A percentile compares a stretch with the other conserved stretches of the same genome.
These are phyloP conservation scores for Herpetomonas tarakana DNA, from an alignment of 208 protist genomes.

Conservation along the genomic window DNA sequence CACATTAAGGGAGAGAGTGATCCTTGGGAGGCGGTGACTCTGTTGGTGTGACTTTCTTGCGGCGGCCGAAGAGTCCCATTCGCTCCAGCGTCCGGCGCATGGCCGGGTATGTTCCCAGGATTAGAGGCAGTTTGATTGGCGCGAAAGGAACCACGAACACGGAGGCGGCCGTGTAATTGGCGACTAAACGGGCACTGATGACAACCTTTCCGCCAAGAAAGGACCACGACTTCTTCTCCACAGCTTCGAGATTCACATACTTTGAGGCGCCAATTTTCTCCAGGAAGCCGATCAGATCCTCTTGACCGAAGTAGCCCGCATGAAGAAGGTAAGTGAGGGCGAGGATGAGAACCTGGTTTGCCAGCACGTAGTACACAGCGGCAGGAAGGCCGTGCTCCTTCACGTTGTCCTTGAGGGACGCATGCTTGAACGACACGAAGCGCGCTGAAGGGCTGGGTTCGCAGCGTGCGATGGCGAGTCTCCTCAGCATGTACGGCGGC, in stretches of 20 bases:
- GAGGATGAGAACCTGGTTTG: constrained; percentile 49
- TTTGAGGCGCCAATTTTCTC: constrained; percentile 30
- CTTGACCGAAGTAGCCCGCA: constrained; percentile 49
- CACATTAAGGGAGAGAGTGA: too few species aligned
- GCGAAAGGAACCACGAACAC: constrained; percentile 51
- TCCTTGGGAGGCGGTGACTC: too few species aligned
- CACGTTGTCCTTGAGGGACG: constrained; percentile 24
- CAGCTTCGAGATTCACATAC: constrained; percentile 31
- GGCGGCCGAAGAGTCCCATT: too few species aligned
- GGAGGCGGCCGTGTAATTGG: constrained; percentile 55
- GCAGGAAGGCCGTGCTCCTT: constrained; percentile 32
- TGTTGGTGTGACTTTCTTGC: too few species aligned
- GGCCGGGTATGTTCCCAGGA: constrained; percentile 38
- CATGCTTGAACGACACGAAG: constrained; percentile 5
- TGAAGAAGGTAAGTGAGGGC: constrained; percentile 48
- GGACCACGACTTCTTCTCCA: constrained; percentile 42
- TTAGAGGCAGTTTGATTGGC: constrained; percentile 45
- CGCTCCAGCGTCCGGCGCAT: constrained; percentile 8
- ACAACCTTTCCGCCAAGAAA: constrained; percentile 31
- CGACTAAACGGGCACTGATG: constrained; percentile 40
- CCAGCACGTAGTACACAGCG: constrained; percentile 46
- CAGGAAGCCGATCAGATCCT: constrained; percentile 40
- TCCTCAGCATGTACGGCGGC: too few species aligned
- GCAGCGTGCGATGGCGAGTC: neutral
- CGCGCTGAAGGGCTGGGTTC: neutral